Conservation (phyloP, 805 yeast genomes). For the Myxozyma vanderwaltii region DNA sequence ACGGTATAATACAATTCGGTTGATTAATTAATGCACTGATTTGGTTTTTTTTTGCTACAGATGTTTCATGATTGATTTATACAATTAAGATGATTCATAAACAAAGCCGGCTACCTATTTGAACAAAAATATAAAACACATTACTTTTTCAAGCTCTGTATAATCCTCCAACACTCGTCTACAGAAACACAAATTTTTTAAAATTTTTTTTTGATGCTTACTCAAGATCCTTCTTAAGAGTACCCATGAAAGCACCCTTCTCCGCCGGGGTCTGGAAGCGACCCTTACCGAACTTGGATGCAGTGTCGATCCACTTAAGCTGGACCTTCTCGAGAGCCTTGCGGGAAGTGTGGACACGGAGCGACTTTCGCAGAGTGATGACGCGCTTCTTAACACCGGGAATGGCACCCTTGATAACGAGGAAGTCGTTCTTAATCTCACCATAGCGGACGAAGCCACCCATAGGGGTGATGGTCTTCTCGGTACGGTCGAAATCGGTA, state of each 20-base stretch:
- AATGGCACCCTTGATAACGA: constrained; percentile 96
- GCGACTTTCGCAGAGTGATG: constrained; percentile 97
- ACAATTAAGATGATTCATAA: constrained; percentile 16
- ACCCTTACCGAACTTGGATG: constrained; percentile 99
- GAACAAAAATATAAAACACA: constrained; percentile 13
- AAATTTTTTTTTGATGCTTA: constrained; percentile 5
- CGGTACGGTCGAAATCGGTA: constrained; percentile 98
- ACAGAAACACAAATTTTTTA: constrained; percentile 2
- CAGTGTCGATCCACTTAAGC: constrained; percentile 99
- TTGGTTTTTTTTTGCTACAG: not conserved
- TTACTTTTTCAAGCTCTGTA: constrained; percentile 11
- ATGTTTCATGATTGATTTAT: constrained; percentile 10
- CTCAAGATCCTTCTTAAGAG: constrained; percentile 65
- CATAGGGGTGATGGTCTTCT: constrained; percentile 99
- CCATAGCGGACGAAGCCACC: constrained; percentile 99
- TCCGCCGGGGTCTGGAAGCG: constrained; percentile 99
- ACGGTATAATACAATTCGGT: no score
- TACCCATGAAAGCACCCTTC: constrained; percentile 99
- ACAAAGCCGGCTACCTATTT: constrained; percentile 18
- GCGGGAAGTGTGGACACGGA: constrained; percentile 97
- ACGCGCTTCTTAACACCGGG: constrained; percentile 99
- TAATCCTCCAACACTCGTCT: constrained; percentile 13
- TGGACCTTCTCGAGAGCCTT: constrained; percentile 93
- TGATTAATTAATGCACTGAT: no score
- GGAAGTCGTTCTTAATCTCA: constrained; percentile 94